Evolutionary conservation across 148 eudicot species (phyloP).

Genomic region (Vaccinium myrtillus): DNA sequence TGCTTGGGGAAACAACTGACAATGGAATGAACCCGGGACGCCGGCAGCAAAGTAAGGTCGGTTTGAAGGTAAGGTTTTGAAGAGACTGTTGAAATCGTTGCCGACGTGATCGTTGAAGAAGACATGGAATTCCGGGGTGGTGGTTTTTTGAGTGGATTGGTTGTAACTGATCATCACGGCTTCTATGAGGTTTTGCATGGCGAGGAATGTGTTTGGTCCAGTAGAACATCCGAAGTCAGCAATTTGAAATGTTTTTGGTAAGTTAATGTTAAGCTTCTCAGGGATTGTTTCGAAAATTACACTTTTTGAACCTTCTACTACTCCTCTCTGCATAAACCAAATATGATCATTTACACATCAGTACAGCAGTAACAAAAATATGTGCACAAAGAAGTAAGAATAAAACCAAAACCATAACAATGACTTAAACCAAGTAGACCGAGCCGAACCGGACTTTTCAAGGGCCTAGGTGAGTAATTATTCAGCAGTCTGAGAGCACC

Average conservation of each 20-base stretch:
- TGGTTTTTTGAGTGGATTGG: neutral
- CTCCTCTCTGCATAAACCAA: conserved; percentile 4
- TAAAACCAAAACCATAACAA: no score
- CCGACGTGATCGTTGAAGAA: conserved; percentile 16
- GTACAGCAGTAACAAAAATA: neutral
- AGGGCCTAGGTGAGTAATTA: no score
- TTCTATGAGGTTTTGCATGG: conserved; percentile 12
- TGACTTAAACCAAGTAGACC: no score
- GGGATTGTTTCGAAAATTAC: conserved; percentile 17
- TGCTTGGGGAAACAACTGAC: conserved; percentile 17
- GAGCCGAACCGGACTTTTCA: no score
- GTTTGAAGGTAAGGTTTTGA: conserved; percentile 2
- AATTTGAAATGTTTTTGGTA: neutral
- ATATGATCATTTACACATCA: neutral
- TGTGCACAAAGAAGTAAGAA: neutral
- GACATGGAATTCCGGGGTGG: conserved; percentile 16
- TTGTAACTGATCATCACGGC: neutral
- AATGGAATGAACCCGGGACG: conserved; percentile 21
- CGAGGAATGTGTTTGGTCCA: conserved; percentile 21
- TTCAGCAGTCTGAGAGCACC: no score
- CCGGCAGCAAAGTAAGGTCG: conserved; percentile 7
- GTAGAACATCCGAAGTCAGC: conserved; percentile 24
- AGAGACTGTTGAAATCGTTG: conserved; percentile 26
- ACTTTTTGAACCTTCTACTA: neutral
- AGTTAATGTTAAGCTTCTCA: conserved; percentile 11